These are phyloP conservation scores for Colletotrichum tabaci DNA, from an alignment of 2,329 filamentous ascomycete genomes.

Conservation along the genomic window DNA sequence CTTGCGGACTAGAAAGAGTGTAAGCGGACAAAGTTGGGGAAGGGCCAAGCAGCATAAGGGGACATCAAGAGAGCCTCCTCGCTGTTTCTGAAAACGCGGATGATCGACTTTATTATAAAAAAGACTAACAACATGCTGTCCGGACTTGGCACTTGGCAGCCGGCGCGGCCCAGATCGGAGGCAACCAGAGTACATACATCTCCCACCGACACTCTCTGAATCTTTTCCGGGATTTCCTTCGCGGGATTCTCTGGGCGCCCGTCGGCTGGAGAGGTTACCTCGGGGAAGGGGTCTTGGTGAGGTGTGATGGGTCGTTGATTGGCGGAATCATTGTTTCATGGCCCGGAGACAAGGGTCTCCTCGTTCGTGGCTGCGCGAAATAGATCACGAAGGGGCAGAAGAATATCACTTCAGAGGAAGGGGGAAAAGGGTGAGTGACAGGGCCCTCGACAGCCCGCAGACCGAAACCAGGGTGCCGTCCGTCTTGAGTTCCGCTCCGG, in stretches of 20 bases:
- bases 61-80: constrained; percentile 10
- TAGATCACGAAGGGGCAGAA: constrained; percentile 22
- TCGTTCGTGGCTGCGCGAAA: constrained; percentile 25
- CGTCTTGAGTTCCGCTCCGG: constrained; percentile 23
- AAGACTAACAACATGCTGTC: not conserved
- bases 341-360: constrained; percentile 25
- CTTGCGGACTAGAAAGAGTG: constrained; percentile 16
- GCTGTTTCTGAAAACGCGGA: not conserved
- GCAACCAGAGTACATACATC: not conserved
- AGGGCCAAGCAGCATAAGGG: constrained; percentile 8
- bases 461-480: constrained; percentile 2
- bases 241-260: constrained; percentile 18
- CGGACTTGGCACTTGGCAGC: constrained; percentile 22
- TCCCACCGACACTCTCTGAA: not conserved
- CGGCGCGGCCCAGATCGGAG: not conserved
- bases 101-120: constrained; percentile 23
- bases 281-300: constrained; percentile 9
- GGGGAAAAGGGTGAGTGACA: constrained; percentile 17
- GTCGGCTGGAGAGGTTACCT: constrained; percentile 26
- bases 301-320: constrained; percentile 33
- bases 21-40: constrained; percentile 14
- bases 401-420: not conserved
- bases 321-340: constrained; percentile 38
- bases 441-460: constrained; percentile 3
- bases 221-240: constrained; percentile 12